phyloP scores from a whole-genome alignment of 139 green algal species.

The Auxenochlorella pyrenoidosa region DNA sequence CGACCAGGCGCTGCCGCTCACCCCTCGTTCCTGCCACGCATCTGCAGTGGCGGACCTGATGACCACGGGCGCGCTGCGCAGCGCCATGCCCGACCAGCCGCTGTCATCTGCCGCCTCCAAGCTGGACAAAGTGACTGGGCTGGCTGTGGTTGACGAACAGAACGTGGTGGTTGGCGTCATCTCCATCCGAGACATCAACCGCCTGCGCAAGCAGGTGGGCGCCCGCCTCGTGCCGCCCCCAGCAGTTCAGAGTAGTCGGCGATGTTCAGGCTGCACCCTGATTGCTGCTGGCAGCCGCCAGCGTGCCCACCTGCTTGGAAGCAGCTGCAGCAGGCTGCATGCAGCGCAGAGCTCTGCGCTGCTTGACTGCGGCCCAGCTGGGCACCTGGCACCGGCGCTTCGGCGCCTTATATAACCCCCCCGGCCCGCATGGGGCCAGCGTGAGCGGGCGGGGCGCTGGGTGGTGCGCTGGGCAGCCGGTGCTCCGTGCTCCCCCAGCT shows the following conservation, averaged over 20 bases:
- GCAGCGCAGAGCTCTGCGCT: too few relatives aligned
- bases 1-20: background rate
- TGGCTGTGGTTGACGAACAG: slow-evolving; percentile 68
- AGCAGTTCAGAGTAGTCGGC: background rate
- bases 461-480: too few relatives aligned
- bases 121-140: slow-evolving; percentile 63
- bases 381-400: background rate
- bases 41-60: slow-evolving; percentile 43
- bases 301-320: too few relatives aligned
- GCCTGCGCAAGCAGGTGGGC: slow-evolving; percentile 52
- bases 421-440: background rate
- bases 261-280: too few relatives aligned
- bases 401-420: background rate
- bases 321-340: too few relatives aligned
- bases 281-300: too few relatives aligned
- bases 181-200: slow-evolving; percentile 73
- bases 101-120: slow-evolving; percentile 43
- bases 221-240: background rate
- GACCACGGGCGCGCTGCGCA: slow-evolving; percentile 31
- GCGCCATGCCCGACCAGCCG: slow-evolving; percentile 42
- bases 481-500: background rate
- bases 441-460: too few relatives aligned
- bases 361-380: background rate
- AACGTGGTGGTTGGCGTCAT: slow-evolving; percentile 72
- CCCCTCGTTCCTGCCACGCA: background rate